Base-by-base conservation (phyloP, 257 asterid genomes). In the Leonotis leonurus region DNA sequence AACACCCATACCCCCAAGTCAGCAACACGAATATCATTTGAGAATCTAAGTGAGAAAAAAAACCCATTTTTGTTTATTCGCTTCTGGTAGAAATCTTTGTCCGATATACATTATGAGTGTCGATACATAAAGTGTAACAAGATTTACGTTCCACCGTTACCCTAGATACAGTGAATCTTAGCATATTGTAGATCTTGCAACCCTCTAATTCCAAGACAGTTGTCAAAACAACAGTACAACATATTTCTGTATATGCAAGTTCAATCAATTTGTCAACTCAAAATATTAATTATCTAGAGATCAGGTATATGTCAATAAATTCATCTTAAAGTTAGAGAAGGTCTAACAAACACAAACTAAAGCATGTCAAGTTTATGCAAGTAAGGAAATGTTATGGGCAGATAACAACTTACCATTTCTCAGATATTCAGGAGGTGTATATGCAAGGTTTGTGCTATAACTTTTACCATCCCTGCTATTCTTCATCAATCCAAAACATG, bases 381-480 rank as follows among this genome's bases (percentile, higher is more conserved):
- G 60, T 12, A 36, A 50, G 40, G 43, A 17, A 40, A 70, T 55
- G 30, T 33, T 17, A 44, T 27, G n/a, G n/a, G n/a, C 24, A 50
- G 26, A 21, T 25, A 68, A 50, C 37, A 49, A 56, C 24, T 75
- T 73, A 89, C 99, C 99, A 79, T 85, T 89, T 82, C 87, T 85
- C 26, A 92, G 81, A 78, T 92, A 92, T 78, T 92, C 97, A 0
- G 98, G 99, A 73, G 97, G 99, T 16, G 97, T 92, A 67, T 92
- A 92, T 24, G 99, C 99, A 68, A 92, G 99, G 79, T 92, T 92
- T 13, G 99, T 92, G 80, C 99, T 92, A 70, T 92, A 89, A 74
- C 99, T 86, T 81, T 85, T 92, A 50, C 99, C 99, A 72, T 92
- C 99, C 84, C 94, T 81, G 87, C 99, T 92, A 78, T 92, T 92